Conservation (phyloP, 352 stramenopile genomes). For the Thalassiosira exigua region DNA sequence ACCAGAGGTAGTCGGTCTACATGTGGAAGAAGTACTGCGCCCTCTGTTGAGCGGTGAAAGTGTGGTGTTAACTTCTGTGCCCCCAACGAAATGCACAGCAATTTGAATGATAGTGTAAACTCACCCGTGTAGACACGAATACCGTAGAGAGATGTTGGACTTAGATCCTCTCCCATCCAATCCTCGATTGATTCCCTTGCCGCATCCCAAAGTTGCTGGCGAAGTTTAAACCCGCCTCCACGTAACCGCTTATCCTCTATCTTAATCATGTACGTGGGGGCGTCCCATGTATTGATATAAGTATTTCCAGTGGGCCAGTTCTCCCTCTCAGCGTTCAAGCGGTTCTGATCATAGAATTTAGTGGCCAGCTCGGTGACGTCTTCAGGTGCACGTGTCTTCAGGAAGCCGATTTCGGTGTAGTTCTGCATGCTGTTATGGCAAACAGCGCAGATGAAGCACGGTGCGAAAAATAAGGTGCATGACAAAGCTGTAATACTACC, state of each 20-base stretch:
- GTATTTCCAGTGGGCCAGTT: conserved; percentile 64
- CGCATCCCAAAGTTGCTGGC: conserved; percentile 77
- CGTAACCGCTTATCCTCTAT: conserved; percentile 69
- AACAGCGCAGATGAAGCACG: too few species aligned
- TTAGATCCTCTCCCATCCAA: conserved; percentile 82
- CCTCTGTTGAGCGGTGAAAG: too few species aligned
- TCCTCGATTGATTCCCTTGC: conserved; percentile 75
- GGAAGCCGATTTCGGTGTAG: conserved; percentile 69
- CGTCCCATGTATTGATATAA: conserved; percentile 77
- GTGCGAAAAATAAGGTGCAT: too few species aligned
- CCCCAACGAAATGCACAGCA: too few species aligned
- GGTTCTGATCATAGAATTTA: conserved; percentile 66
- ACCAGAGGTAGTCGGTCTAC: conserved; percentile 84
- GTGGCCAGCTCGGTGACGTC: conserved; percentile 47
- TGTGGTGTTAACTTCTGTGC: too few species aligned
- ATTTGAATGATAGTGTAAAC: too few species aligned
- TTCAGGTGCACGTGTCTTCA: conserved; percentile 62
- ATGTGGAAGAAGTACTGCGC: conserved; percentile 71
- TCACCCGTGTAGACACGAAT: conserved; percentile 71
- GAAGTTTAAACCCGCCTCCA: conserved; percentile 62
- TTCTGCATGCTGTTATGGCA: conserved; percentile 44
- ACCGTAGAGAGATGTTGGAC: conserved; percentile 73
- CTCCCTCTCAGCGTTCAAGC: conserved; percentile 44
- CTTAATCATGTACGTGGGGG: conserved; percentile 75
- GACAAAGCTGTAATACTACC: too few species aligned